These are phyloP conservation scores for Acacia concinna DNA, from an alignment of 331 rosid species.

Conservation along the genomic window DNA sequence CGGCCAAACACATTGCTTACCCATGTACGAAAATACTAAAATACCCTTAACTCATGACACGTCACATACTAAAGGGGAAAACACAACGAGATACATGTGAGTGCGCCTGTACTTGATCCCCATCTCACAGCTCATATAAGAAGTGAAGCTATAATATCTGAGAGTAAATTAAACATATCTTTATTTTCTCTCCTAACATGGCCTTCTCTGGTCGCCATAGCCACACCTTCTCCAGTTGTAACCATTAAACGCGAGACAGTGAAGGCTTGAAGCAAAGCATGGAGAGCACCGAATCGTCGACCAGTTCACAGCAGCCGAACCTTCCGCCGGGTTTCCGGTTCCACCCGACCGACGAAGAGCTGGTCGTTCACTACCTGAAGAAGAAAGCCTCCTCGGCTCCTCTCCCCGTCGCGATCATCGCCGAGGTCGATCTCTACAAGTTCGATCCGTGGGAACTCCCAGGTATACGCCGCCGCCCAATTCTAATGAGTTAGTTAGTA, in stretches of 20 bases:
- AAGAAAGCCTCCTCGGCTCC: constrained; percentile 49
- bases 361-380: constrained; percentile 72
- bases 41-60: neutral
- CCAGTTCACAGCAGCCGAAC: constrained; percentile 44
- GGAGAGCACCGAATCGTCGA: constrained; percentile 64
- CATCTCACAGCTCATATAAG: neutral
- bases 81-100: neutral
- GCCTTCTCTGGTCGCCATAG: neutral
- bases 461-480: constrained; percentile 36
- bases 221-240: neutral
- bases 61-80: neutral
- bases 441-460: constrained; percentile 83
- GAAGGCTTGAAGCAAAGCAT: constrained; percentile 22
- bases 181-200: neutral
- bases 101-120: neutral
- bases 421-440: constrained; percentile 67
- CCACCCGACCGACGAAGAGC: constrained; percentile 78
- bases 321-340: constrained; percentile 69
- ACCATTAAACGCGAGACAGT: neutral
- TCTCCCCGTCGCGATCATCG: constrained; percentile 62
- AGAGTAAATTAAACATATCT: neutral
- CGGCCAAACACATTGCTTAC: neutral
- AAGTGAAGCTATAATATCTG: neutral
- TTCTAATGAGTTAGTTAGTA: neutral
- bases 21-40: neutral